Conservation (phyloP, 139 green algal genomes). For the Zygnema circumcarinatum region DNA sequence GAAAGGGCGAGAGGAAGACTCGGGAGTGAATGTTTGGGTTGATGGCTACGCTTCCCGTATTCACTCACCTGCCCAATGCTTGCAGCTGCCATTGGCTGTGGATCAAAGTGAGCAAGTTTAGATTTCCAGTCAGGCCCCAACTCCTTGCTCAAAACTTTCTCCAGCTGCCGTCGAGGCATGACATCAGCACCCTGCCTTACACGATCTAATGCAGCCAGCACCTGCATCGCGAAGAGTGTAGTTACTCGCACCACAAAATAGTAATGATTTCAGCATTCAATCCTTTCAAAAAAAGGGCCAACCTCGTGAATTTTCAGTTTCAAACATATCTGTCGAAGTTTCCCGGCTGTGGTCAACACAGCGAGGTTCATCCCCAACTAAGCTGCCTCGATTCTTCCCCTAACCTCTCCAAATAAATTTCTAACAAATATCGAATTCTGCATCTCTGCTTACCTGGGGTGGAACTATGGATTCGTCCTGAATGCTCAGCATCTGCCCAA, state of each 20-base stretch:
- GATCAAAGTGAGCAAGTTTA: conserved; percentile 72
- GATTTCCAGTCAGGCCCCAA: conserved; percentile 78
- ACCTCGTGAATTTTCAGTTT: no score
- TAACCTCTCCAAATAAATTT: no score
- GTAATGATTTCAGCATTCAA: no score
- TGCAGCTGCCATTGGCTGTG: conserved; percentile 82
- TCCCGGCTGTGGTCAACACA: no score
- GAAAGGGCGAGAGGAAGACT: background rate
- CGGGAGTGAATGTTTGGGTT: background rate
- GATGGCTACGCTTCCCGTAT: background rate
- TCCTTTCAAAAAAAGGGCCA: no score
- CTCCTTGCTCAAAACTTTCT: conserved; percentile 75
- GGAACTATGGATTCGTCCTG: conserved; percentile 91
- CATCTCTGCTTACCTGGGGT: conserved; percentile 73
- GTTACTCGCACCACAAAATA: no score
- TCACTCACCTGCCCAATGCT: conserved; percentile 84
- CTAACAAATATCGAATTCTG: no score
- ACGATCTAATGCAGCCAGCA: conserved; percentile 75
- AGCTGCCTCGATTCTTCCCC: no score
- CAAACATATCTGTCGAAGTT: no score
- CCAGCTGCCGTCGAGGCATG: conserved; percentile 90
- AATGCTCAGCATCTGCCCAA: conserved; percentile 97
- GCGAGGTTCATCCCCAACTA: no score
- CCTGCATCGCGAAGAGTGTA: conserved; percentile 22
- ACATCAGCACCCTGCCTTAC: conserved; percentile 85